phyloP scores from a whole-genome alignment of 1,284 basidiomycete genomes.

The Leccinum subrobustum region DNA sequence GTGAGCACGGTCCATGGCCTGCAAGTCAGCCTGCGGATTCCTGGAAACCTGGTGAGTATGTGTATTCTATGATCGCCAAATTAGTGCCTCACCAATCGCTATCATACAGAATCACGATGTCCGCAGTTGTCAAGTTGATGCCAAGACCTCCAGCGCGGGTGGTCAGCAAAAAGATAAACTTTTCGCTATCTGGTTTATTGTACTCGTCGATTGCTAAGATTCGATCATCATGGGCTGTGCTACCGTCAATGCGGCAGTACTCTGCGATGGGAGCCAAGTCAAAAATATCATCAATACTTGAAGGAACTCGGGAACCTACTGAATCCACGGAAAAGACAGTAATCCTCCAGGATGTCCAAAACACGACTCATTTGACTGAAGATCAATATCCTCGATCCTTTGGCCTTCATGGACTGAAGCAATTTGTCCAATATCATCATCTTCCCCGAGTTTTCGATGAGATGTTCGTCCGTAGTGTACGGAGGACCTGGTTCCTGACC shows the following conservation, averaged over 20 bases:
- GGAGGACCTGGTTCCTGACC: constrained; percentile 91
- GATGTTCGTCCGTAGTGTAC: constrained; percentile 97
- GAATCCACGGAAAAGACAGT: constrained; percentile 90
- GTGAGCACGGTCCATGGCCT: constrained; percentile 99
- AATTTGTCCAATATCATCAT: constrained; percentile 98
- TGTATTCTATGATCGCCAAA: neutral
- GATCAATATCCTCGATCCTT: constrained; percentile 93
- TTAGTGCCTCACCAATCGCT: constrained; percentile 74
- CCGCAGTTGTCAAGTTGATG: constrained; percentile 95
- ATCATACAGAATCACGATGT: constrained; percentile 97
- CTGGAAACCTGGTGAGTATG: constrained; percentile 35
- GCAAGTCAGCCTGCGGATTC: constrained; percentile 98
- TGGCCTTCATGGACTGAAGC: constrained; percentile 83
- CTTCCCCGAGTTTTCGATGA: constrained; percentile 94
- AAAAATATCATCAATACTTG: neutral
- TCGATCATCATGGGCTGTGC: constrained; percentile 95
- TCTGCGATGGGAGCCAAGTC: constrained; percentile 44
- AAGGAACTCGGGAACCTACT: constrained; percentile 51
- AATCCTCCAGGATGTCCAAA: constrained; percentile 94
- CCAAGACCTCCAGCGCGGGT: constrained; percentile 98
- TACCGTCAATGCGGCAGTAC: constrained; percentile 97
- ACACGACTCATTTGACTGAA: constrained; percentile 99
- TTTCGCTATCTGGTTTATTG: constrained; percentile 93
- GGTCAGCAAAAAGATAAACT: constrained; percentile 96
- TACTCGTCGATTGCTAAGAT: constrained; percentile 97